Percentiles rank a stretch among this genome's conserved stretches.
Evolutionary conservation across 768 basidiomycete genomes (phyloP).

Genomic region (Lyophyllum shimeji): DNA sequence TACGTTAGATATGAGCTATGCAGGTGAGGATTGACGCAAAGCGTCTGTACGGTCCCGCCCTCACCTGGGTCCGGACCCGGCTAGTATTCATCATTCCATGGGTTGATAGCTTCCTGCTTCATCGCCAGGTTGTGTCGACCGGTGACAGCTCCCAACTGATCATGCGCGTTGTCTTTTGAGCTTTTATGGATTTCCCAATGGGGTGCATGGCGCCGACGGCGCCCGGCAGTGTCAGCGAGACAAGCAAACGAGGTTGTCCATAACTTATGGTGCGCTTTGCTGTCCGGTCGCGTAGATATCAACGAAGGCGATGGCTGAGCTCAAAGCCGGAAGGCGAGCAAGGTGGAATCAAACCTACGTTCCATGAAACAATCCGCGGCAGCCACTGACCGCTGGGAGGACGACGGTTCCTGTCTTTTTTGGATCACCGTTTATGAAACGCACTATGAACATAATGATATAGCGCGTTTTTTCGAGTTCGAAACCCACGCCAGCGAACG

Average conservation of each 20-base stretch:
- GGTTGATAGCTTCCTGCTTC: neutral
- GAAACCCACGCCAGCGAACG: too few species aligned
- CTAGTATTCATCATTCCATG: neutral
- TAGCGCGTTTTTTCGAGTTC: too few species aligned
- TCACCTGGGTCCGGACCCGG: neutral
- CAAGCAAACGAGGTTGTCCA: too few species aligned
- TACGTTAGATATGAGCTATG: neutral
- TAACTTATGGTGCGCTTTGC: neutral
- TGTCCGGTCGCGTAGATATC: neutral
- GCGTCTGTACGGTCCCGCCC: neutral
- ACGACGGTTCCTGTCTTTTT: neutral
- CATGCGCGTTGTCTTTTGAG: neutral
- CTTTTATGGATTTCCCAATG: neutral
- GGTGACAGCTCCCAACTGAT: neutral
- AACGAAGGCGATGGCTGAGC: neutral
- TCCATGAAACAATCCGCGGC: neutral
- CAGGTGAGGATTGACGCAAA: neutral
- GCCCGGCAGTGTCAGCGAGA: neutral
- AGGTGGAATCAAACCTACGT: neutral
- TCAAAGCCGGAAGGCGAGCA: neutral
- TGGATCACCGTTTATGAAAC: neutral
- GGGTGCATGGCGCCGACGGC: neutral
- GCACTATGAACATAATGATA: neutral
- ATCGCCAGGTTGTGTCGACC: neutral
- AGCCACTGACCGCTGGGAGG: too few species aligned